Evolutionary conservation across 805 yeast genomes (phyloP).

Genomic region (Torulaspora maleeae): DNA sequence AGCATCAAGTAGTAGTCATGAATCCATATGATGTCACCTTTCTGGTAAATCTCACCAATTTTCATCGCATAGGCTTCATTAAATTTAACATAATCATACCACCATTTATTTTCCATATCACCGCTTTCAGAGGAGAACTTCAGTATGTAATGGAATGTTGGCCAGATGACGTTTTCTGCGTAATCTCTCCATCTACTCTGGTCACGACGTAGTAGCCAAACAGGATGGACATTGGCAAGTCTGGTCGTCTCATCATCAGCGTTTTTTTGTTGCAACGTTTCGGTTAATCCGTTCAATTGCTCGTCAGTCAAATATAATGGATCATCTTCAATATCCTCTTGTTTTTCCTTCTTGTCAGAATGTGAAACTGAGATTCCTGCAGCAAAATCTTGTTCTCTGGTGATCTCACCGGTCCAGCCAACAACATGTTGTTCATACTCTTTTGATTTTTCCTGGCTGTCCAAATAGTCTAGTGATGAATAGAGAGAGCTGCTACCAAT

Average conservation of each 20-base stretch:
- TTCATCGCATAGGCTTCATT: conserved; percentile 86
- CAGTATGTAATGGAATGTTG: conserved; percentile 88
- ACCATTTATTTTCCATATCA: conserved; percentile 66
- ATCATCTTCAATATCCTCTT: conserved; percentile 47
- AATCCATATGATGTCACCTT: conserved; percentile 90
- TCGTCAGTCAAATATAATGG: conserved; percentile 54
- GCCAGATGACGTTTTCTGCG: conserved; percentile 91
- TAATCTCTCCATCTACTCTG: conserved; percentile 82
- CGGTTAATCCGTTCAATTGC: conserved; percentile 44
- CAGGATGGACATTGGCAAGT: conserved; percentile 56
- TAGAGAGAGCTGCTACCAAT: conserved; percentile 84
- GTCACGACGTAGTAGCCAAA: conserved; percentile 78
- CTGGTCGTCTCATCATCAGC: conserved; percentile 44
- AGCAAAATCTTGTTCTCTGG: conserved; percentile 13
- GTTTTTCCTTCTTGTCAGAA: conserved; percentile 9
- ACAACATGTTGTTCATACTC: conserved; percentile 85
- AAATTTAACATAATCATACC: conserved; percentile 81
- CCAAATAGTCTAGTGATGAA: conserved; percentile 62
- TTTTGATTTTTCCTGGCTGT: conserved; percentile 45
- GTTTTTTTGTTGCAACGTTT: conserved; percentile 39
- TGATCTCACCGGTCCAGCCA: conserved; percentile 94
- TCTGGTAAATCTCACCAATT: conserved; percentile 64
- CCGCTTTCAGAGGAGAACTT: conserved; percentile 65
- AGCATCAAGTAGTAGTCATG: conserved; percentile 84
- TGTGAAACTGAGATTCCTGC: conserved; percentile 8